Evolutionary conservation across 1,284 basidiomycete genomes (phyloP).

Genomic region (Tetrapyrgos nigripes): DNA sequence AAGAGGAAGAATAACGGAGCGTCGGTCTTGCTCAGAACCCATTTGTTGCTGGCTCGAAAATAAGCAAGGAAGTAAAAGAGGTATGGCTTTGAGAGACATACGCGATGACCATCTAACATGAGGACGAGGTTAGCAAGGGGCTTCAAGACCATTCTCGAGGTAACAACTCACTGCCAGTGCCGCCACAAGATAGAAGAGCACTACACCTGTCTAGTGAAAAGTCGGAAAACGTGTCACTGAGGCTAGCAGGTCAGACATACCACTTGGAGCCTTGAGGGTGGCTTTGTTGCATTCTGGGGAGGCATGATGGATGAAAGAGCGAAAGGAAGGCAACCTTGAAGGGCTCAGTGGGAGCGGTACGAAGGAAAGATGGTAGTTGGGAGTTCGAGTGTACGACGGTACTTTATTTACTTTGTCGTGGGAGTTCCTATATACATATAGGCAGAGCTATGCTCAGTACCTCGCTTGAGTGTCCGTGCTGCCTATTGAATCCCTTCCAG

Average conservation of each 20-base stretch:
- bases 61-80: neutral
- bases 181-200: slow-evolving; percentile 82
- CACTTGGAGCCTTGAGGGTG: slow-evolving; percentile 20
- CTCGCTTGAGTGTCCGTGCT: too few species aligned
- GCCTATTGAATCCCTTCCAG: too few species aligned
- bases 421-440: too few species aligned
- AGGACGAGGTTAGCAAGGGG: slow-evolving; percentile 25
- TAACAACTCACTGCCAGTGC: slow-evolving; percentile 74
- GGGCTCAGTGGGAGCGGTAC: neutral
- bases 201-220: slow-evolving; percentile 60
- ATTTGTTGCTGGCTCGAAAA: slow-evolving; percentile 70
- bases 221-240: neutral
- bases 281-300: slow-evolving; percentile 21
- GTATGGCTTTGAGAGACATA: slow-evolving; percentile 44
- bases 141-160: neutral
- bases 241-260: slow-evolving; percentile 12
- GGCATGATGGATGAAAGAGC: slow-evolving; percentile 11
- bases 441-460: too few species aligned
- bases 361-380: neutral
- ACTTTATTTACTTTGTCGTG: too few species aligned
- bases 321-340: neutral
- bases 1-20: slow-evolving; percentile 89
- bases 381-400: too few species aligned
- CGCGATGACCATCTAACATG: slow-evolving; percentile 80
- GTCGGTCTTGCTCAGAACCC: slow-evolving; percentile 72